Base-by-base conservation (phyloP, 768 basidiomycete species). In the Inosperma sp. region DNA sequence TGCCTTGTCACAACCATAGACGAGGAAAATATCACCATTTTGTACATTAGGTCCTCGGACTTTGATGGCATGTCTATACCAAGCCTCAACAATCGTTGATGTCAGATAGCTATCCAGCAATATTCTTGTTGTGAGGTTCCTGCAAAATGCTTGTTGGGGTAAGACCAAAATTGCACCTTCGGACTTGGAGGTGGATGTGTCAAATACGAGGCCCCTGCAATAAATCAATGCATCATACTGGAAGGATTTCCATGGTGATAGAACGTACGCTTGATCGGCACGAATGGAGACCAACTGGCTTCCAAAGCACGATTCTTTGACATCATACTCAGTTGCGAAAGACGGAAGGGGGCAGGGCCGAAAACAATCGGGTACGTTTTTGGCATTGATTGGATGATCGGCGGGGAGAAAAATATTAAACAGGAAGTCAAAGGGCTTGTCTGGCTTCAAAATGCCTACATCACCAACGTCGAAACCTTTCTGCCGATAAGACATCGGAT, bases 401-500 rank as follows among this genome's bases (percentile, higher is more conserved):
- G 55, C 45, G 39, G 70, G 59, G 2, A 67, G 48, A 34, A 66
- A 69, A 7, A 73, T 61, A 49, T 72, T 73, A 58, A 74, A 74
- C 4, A 74, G 63, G 34, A 68, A 64, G 40, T 68, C 64, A 30
- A 74, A 74, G 6, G 55, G 54, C 33, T 69, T 70, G 41, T 62
- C 56, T n/a, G 59, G 59, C 2, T 65, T 63, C 14, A 74, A 54
- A 12, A 72, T 61, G 7, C 71, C 69, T 13, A 74, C 65, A 41
- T 74, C 72, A 2, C 72, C 71, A 36, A 73, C 67, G 25, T 53
- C 63, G 36, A 67, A 61, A 0, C 69, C 71, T 36, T 57, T 48
- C 4, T 50, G 56, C 44, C 55, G 58, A 41, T 65, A 63, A n/a
- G n/a, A n/a, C n/a, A 19, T 60, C 56, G 64, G 62, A 10, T 63